A percentile compares a stretch with the other conserved stretches of the same genome.
Evolutionary conservation across 768 basidiomycete species (phyloP).

Genomic region (Lentinula edodes): DNA sequence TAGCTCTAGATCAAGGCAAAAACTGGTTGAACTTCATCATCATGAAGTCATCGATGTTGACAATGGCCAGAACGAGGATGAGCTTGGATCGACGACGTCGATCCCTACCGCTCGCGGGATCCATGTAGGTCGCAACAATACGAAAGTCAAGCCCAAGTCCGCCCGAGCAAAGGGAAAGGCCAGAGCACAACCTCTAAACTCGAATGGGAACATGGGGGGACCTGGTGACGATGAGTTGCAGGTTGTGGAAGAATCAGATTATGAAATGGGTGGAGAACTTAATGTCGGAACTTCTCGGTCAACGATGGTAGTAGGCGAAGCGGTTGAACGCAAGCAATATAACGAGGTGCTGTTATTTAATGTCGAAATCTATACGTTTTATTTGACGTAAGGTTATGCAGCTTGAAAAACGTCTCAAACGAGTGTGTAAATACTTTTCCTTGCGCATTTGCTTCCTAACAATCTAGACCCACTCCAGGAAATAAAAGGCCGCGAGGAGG

Average conservation of each 20-base stretch:
- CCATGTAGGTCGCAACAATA: not conserved
- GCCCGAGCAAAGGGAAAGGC: slow-evolving; percentile 29
- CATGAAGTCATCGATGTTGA: not conserved
- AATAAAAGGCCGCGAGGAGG: slow-evolving; percentile 11
- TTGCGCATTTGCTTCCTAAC: not conserved
- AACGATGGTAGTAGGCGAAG: not conserved
- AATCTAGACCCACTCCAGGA: not conserved
- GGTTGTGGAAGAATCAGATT: slow-evolving; percentile 14
- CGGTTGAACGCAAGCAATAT: not conserved
- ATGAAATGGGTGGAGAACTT: not conserved
- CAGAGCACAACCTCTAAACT: slow-evolving; percentile 18
- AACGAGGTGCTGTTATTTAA: not conserved
- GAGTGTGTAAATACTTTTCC: not conserved
- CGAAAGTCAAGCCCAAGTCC: not conserved
- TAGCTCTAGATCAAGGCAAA: not conserved
- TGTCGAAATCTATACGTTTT: not conserved
- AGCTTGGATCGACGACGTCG: not conserved
- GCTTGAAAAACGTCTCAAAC: not conserved
- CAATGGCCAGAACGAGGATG: not conserved
- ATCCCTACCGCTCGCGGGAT: not conserved
- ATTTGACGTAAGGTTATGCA: not conserved
- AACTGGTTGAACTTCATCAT: not conserved
- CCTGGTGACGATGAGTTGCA: slow-evolving; percentile 15
- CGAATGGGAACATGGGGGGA: not conserved
- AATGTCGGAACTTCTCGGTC: not conserved